Base-by-base conservation (phyloP, 73 alveolate species). In the Paramecium pentaurelia region DNA sequence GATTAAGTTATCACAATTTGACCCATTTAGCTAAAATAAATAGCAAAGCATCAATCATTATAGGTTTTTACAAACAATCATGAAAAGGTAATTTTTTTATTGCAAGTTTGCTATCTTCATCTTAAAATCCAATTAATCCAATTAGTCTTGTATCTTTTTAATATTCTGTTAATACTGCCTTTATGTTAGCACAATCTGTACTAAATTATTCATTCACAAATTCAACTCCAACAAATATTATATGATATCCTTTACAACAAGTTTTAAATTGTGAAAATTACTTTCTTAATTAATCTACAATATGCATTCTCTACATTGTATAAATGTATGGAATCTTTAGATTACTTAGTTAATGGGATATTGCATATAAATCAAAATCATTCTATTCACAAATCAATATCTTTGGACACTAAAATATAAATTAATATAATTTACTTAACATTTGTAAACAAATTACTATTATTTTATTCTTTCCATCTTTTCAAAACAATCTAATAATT, bases 281-380 rank as follows among this genome's bases (percentile, higher is more conserved):
- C 8, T 73, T 73, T 10, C 40, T 40, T 38, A 73, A 16, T 36
- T 40, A 37, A 37, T 73, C 60, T 37, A 37, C 60, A 36, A 73
- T 38, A 73, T 73, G 58, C 87, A 16, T 18, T 73, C 60, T 32
- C 32, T 73, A n/a, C 58, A 37, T 37, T 4, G 87, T 37, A n/a
- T 73, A 73, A 16, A 37, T 40, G 6, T 73, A 73, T 36, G 58
- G 58, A 16, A 73, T 73, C 8, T 40, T 25, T 2, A 73, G 34
- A 20, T 73, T 73, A 11, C 60, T 44, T 7, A 73, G 60, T 73
- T 73, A 40, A 73, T 73, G 60, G 11, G 87, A 34, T 32, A 73
- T 37, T n/a, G 87, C 87, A 36, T 37, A 73, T 73, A 73, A 73
- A 38, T 73, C 87, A 73, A 37, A 73, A 36, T 73, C 87, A 73